A percentile compares a stretch with the other conserved stretches of the same genome.
Conservation (phyloP, 768 basidiomycete genomes). For the Flagelloscypha sp. region DNA sequence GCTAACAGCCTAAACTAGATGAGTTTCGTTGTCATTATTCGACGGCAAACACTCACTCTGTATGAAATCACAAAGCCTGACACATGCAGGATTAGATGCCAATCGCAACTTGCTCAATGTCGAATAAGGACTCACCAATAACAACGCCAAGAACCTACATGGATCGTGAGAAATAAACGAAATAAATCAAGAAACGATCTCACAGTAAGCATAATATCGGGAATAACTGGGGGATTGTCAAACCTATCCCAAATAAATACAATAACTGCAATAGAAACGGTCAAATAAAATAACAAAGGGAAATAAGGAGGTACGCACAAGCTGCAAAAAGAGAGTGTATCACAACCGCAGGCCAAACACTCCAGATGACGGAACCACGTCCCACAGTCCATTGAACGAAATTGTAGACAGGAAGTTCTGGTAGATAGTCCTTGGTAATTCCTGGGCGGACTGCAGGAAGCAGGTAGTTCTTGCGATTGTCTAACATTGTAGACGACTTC, state of each 20-base stretch:
- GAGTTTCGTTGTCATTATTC: not conserved
- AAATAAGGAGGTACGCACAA: slow-evolving; percentile 11
- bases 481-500: no score
- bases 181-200: slow-evolving; percentile 46
- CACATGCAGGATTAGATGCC: slow-evolving; percentile 17
- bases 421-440: no score
- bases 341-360: slow-evolving; percentile 33
- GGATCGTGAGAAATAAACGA: not conserved
- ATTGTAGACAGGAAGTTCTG: no score
- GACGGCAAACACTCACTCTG: slow-evolving; percentile 18
- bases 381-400: no score
- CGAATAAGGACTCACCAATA: slow-evolving; percentile 16
- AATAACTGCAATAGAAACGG: slow-evolving; percentile 16
- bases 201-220: slow-evolving; percentile 26
- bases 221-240: slow-evolving; percentile 17
- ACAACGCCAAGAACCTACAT: no score
- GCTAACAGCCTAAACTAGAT: not conserved
- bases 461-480: no score
- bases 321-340: slow-evolving; percentile 29
- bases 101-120: not conserved
- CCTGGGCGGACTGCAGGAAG: no score
- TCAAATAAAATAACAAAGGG: not conserved
- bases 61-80: slow-evolving; percentile 35
- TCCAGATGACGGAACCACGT: no score
- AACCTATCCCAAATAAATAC: slow-evolving; percentile 21